Base-by-base conservation (phyloP, 176 grass and related monocot species). In the Musa troglodytarum region DNA sequence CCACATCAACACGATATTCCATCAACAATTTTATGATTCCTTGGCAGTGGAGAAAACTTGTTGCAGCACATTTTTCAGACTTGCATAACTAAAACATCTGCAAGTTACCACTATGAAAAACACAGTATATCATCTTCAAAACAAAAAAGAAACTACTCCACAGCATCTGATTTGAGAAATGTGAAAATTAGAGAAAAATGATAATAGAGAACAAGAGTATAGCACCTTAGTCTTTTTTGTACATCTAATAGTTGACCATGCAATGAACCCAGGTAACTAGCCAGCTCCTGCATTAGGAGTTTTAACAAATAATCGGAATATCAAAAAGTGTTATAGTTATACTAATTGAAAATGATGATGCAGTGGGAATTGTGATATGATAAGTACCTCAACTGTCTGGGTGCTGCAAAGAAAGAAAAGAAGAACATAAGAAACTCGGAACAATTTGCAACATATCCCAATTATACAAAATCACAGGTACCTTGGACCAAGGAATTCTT, bases 401-500 rank as follows among this genome's bases (percentile, higher is more conserved):
- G 76, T 82, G 79, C 87, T 89, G 80, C 76, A 87, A 80, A 68
- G 52, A 79, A 86, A 80, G 25, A 25, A 77, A 68, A 53, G 10
- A 21, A 74, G 67, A 5, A 78, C 52, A 49, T 80, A 16, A 83
- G 72, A 87, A 50, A 56, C 50, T 79, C 16, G 65, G 15, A 8
- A 72, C 34, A 71, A 65, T 43, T 58, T 10, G 6, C 10, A 16
- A 54, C 9, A 9, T 43, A 54, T 67, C 0, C 17, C 29, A 29
- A 78, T 25, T 70, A 43, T 11, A 56, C 50, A 67, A 71, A 56
- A 76, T 28, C 9, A 78, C 50, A 56, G 69, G 77, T 89, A 92
- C 90, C 90, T 78, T 19, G 83, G 89, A 68, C 87, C 90, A 81
- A 92, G 77, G 74, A 92, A 92, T 29, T 92, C 90, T 53, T 89